Evolutionary conservation across 306 rosid genomes (phyloP), one percentile per base, ranked within the genome.

Genomic region (Lithocarpus polystachyus): DNA sequence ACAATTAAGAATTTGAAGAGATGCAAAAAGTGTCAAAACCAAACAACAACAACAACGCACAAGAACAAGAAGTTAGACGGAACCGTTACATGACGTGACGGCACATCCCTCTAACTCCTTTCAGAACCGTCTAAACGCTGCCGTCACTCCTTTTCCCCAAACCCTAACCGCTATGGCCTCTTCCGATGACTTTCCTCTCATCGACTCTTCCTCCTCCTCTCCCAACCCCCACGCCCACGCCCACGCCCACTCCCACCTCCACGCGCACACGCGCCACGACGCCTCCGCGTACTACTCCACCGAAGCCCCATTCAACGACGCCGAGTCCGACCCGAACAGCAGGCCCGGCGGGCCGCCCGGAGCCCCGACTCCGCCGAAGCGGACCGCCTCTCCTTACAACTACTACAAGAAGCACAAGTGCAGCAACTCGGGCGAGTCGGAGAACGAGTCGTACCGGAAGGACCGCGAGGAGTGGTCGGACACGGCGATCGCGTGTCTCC

Each of bases 381-480:
- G 79, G 24, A 43, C 53, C 19, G 15, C 75, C 24, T 13, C 56
- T 48, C 60, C 53, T 0, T 13, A 48, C 53, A 48, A 76, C 74
- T 28, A 52, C 80, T 56, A 40, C 82, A 86, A 83, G 79, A 86
- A 67, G 24, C 29, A 23, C n/a, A 86, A 72, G 18, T 22, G 72
- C 26, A 31, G 18, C 56, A 48, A 12, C 22, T 55, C 65, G 57
- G 52, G 35, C 72, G 83, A 77, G 45, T 73, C 79, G 4, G 89
- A 83, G 56, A 53, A 45, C 62, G 82, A 81, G 4, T 22, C 62
- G 68, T 83, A 83, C 60, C 74, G 87, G 62, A 86, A 86, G 82
- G 89, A 86, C 40, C 73, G 85, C 0, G 87, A 83, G 79, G 89
- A 86, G 53, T 83, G 89, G 89, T 78, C 84, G 64, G 89, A 86